Conservation (phyloP, 768 basidiomycete genomes). For the Infundibulicybe gibba region DNA sequence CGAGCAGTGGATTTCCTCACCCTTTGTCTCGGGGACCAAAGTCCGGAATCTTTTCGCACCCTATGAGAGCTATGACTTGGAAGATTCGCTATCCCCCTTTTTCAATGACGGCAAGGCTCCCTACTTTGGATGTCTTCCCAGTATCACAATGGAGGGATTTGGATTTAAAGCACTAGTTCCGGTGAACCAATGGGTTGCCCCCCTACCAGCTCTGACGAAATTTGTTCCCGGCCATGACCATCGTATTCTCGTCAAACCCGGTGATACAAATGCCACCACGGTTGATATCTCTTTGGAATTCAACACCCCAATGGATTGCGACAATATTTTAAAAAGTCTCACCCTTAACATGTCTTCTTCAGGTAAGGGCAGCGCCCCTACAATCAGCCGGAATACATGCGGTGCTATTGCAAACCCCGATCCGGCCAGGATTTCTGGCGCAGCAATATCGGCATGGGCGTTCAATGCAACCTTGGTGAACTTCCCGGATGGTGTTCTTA, state of each 20-base stretch:
- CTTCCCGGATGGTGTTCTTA: conserved; percentile 80
- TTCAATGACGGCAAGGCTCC: conserved; percentile 55
- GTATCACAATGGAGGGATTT: conserved; percentile 65
- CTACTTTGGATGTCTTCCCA: conserved; percentile 70
- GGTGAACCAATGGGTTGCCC: conserved; percentile 56
- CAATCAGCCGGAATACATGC: conserved; percentile 49
- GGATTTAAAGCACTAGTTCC: conserved; percentile 85
- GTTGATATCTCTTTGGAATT: conserved; percentile 77
- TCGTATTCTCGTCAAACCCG: conserved; percentile 49
- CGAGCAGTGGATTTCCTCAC: conserved; percentile 73
- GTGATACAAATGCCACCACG: conserved; percentile 49
- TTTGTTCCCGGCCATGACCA: conserved; percentile 88
- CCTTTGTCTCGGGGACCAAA: conserved; percentile 54
- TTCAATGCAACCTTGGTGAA: conserved; percentile 75
- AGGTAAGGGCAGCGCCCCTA: conserved; percentile 53
- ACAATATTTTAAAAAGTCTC: conserved; percentile 58
- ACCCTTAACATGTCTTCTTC: conserved; percentile 70
- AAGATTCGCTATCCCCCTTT: conserved; percentile 63
- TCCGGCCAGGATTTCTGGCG: conserved; percentile 48
- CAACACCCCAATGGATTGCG: conserved; percentile 72
- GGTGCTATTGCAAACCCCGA: conserved; percentile 42
- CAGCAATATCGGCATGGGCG: conserved; percentile 55
- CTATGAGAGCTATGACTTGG: conserved; percentile 73
- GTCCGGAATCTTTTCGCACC: conserved; percentile 81
- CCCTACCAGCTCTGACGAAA: conserved; percentile 70